A percentile compares a stretch with the other conserved stretches of the same genome.
phyloP scores from a whole-genome alignment of 805 yeast species.

The Maudiozyma pseudohumilis region DNA sequence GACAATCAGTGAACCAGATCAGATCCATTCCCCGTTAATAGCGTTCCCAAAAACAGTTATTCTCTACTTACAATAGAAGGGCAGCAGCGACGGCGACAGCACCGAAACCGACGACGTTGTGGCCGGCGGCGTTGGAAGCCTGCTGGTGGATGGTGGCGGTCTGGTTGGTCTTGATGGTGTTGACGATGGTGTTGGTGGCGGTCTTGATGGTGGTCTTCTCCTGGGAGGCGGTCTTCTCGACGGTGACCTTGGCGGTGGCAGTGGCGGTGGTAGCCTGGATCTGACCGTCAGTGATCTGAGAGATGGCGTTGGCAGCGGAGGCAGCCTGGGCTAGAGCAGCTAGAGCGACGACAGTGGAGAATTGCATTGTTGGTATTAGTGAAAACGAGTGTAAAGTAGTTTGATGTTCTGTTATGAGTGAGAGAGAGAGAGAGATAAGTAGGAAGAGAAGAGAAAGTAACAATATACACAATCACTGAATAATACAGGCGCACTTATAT shows the following conservation, averaged over 20 bases:
- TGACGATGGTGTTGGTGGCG: background rate
- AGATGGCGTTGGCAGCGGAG: slow-evolving; percentile 9
- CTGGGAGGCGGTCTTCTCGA: background rate
- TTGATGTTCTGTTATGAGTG: background rate
- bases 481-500: too few species aligned
- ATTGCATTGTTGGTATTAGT: slow-evolving; percentile 5
- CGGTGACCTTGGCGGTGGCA: background rate
- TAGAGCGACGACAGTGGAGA: slow-evolving; percentile 5
- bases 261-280: slow-evolving; percentile 7
- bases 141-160: slow-evolving; percentile 5
- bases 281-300: slow-evolving; percentile 12
- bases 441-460: background rate
- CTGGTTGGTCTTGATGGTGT: background rate
- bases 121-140: slow-evolving; percentile 17
- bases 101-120: slow-evolving; percentile 14
- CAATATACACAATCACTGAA: too few species aligned
- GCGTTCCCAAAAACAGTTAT: too few species aligned
- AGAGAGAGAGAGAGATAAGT: background rate
- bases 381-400: slow-evolving; percentile 6
- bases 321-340: slow-evolving; percentile 7
- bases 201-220: background rate
- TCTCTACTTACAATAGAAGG: slow-evolving; percentile 11
- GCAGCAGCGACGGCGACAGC: slow-evolving; percentile 16
- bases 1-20: too few species aligned
- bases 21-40: too few species aligned